Conservation (phyloP, 768 basidiomycete genomes). For the Termitomyces sp. region DNA sequence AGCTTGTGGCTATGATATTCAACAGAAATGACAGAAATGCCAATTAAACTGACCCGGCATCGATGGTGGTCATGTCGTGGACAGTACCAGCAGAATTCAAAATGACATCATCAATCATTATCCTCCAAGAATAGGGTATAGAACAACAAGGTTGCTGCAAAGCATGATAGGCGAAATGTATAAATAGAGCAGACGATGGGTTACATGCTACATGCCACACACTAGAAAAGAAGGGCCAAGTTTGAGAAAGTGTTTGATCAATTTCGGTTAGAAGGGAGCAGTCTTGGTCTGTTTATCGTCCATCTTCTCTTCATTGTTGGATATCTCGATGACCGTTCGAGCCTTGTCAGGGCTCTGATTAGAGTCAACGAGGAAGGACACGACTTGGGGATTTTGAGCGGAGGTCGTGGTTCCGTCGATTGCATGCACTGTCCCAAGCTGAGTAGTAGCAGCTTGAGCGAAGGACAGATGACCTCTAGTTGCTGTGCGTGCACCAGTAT, state of each 20-base stretch:
- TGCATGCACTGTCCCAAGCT: not conserved
- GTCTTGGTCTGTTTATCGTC: conserved; percentile 10
- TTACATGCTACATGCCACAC: not conserved
- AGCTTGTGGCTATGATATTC: too few relatives aligned
- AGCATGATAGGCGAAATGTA: not conserved
- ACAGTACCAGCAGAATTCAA: too few relatives aligned
- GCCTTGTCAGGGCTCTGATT: conserved; percentile 1
- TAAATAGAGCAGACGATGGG: not conserved
- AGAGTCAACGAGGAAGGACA: conserved; percentile 3
- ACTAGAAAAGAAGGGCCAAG: too few relatives aligned
- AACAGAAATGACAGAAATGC: too few relatives aligned
- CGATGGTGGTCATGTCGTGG: too few relatives aligned
- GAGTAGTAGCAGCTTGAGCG: conserved; percentile 5
- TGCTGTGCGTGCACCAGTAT: conserved; percentile 6
- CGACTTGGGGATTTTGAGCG: conserved; percentile 1
- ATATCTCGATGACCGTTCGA: not conserved
- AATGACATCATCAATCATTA: not conserved
- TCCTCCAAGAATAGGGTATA: not conserved
- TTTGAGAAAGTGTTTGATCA: not conserved
- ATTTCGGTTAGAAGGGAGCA: not conserved
- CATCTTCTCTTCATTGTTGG: not conserved
- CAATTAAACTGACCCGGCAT: too few relatives aligned
- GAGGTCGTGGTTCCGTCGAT: not conserved
- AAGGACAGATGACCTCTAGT: conserved; percentile 9
- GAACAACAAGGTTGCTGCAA: not conserved